Percentiles rank a stretch among this genome's conserved stretches.
Evolutionary conservation across 768 basidiomycete genomes (phyloP).

Genomic region (Cystofilobasidium ferigula): DNA sequence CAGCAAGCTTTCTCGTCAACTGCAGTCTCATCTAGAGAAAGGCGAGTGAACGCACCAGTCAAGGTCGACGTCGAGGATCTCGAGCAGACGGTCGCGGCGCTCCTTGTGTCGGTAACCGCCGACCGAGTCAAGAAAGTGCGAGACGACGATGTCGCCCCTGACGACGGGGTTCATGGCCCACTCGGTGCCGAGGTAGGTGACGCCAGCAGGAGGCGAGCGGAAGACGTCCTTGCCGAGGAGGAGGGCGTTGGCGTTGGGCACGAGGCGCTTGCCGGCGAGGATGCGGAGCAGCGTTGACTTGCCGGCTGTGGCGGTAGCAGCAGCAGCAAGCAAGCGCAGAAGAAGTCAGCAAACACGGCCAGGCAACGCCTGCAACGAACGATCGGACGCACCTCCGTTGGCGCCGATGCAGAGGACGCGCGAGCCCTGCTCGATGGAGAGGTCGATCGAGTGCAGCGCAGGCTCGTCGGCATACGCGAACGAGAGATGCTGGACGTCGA

Average conservation of each 20-base stretch:
- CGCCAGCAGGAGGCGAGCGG: constrained; percentile 64
- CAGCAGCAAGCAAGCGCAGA: not conserved
- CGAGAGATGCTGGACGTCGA: constrained; percentile 32
- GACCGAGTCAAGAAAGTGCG: constrained; percentile 91
- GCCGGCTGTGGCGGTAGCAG: constrained; percentile 44
- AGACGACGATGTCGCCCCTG: constrained; percentile 78
- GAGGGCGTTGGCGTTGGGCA: constrained; percentile 52
- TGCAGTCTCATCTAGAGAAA: not conserved
- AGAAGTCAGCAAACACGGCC: not conserved
- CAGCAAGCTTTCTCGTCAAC: not conserved
- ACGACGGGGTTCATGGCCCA: constrained; percentile 98
- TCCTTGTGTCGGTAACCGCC: constrained; percentile 91
- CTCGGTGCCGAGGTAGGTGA: constrained; percentile 85
- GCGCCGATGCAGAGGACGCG: constrained; percentile 65
- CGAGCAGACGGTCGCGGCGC: constrained; percentile 69
- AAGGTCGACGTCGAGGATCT: constrained; percentile 86
- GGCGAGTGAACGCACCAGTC: constrained; percentile 46
- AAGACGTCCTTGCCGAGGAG: constrained; percentile 82
- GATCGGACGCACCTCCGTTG: constrained; percentile 64
- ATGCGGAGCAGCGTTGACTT: constrained; percentile 95
- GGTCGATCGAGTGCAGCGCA: constrained; percentile 53
- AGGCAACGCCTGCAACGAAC: not conserved
- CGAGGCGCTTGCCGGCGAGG: constrained; percentile 78
- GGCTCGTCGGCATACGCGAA: constrained; percentile 42
- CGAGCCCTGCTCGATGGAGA: constrained; percentile 55